Base-by-base conservation (phyloP, 2,329 filamentous ascomycete species). In the Colletotrichum lindemuthianum region DNA sequence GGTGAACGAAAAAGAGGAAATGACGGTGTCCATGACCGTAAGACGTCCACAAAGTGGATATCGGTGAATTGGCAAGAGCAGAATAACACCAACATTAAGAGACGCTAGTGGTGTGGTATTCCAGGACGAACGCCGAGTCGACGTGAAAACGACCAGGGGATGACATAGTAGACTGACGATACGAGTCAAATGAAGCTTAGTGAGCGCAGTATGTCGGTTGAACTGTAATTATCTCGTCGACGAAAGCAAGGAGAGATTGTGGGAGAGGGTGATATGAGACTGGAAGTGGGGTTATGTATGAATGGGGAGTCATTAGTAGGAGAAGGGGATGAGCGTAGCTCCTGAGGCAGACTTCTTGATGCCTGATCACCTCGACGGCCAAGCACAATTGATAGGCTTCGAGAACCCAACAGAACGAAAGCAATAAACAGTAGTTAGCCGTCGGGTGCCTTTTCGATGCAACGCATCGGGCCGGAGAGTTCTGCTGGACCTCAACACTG, bases 341-440 rank as follows among this genome's bases (percentile, higher is more conserved):
- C 55, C 55, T 58, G 45, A 58, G 55, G 55, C 55, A 58, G 10
- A 58, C 24, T 41, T 49, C n/a, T 58, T 11, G 55, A 50, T 58
- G 55, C 55, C 55, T 50, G 41, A 55, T 47, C 15, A 8, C 47
- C 1, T n/a, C 39, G 34, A 56, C 13, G 12, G 32, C 43, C 16
- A 40, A 48, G 43, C 51, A 33, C 36, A 8, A 16, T 40, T 37
- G 1, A 3, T 4, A 15, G 53, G 33, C 41, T 37, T 56, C 33
- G 12, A 11, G 12, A 40, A 56, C 16, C 6, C 1, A 33, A 40
- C 6, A 39, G 43, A 47, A 1, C 11, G 40, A 37, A 24, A 24
- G 5, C 24, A 24, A n/a, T 4, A 33, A 34, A 32, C 6, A 1
- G 8, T 39, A 40, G 24, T 36, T 34, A 6, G 11, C n/a, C 12